Percentiles rank a stretch among this genome's conserved stretches.
Conservation (phyloP, 257 asterid genomes). For the Nicotiana tabacum region DNA sequence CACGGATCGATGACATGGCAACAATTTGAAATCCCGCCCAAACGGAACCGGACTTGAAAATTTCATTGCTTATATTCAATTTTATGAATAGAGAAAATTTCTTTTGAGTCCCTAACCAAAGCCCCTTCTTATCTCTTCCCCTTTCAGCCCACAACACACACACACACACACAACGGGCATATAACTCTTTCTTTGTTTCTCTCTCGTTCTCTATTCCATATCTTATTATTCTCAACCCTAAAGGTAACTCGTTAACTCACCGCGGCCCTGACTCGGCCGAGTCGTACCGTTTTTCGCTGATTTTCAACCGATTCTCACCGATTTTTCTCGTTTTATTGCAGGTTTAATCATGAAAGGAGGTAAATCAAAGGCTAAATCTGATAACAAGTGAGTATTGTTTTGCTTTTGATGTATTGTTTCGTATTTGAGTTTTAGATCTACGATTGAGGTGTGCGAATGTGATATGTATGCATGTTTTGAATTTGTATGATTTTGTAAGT, state of each 20-base stretch:
- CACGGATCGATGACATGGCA: slow-evolving; percentile 58
- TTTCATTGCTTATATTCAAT: slow-evolving; percentile 24
- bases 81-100: neutral
- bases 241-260: slow-evolving; percentile 21
- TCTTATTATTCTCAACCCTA: neutral
- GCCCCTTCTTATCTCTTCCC: slow-evolving; percentile 50
- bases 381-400: slow-evolving; percentile 42
- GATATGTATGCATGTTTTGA: neutral
- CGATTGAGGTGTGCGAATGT: neutral
- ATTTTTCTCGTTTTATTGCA: slow-evolving; percentile 22
- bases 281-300: slow-evolving; percentile 14
- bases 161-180: slow-evolving; percentile 24
- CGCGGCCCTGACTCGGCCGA: slow-evolving; percentile 14
- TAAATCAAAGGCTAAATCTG: slow-evolving; percentile 58
- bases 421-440: slow-evolving; percentile 24
- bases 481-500: neutral
- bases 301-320: slow-evolving; percentile 24
- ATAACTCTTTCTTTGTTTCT: slow-evolving; percentile 21
- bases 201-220: slow-evolving; percentile 11
- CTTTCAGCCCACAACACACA: slow-evolving; percentile 39
- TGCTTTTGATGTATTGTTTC: neutral
- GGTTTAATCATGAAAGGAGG: slow-evolving; percentile 61
- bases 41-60: slow-evolving; percentile 87
- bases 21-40: slow-evolving; percentile 89
- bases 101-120: slow-evolving; percentile 41